These are phyloP conservation scores for Candida orba DNA, from an alignment of 805 yeast species.

Conservation along the genomic window DNA sequence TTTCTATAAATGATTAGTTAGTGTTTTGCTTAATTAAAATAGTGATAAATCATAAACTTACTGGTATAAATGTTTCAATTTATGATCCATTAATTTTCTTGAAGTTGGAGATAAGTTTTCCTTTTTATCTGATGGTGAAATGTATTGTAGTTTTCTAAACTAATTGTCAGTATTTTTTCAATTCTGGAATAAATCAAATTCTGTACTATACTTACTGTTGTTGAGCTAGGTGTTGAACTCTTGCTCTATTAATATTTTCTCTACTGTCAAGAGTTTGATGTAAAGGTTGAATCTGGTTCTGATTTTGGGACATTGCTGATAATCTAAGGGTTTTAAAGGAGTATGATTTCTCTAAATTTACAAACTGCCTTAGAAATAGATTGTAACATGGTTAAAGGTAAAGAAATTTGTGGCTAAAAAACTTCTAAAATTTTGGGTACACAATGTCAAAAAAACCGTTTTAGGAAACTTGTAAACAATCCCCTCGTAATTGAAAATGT, in stretches of 20 bases:
- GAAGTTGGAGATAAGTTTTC: constrained; percentile 26
- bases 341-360: no score
- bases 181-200: background rate
- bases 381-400: background rate
- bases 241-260: constrained; percentile 22
- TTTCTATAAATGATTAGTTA: constrained; percentile 12
- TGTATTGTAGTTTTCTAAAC: constrained; percentile 22
- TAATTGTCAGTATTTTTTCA: constrained; percentile 4
- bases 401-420: background rate
- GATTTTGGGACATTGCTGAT: constrained; percentile 11
- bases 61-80: constrained; percentile 21
- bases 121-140: constrained; percentile 24
- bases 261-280: constrained; percentile 24
- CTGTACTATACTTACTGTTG: constrained; percentile 20
- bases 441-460: constrained; percentile 1
- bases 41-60: constrained; percentile 7
- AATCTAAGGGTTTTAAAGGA: no score
- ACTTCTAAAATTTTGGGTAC: background rate
- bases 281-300: constrained; percentile 20
- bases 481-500: constrained; percentile 2
- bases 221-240: constrained; percentile 21
- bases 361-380: no score
- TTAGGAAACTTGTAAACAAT: constrained; percentile 16
- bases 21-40: constrained; percentile 2
- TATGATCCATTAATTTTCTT: constrained; percentile 23